A percentile compares a stretch with the other conserved stretches of the same genome.
Evolutionary conservation across 2,329 filamentous ascomycete genomes (phyloP).

Genomic region (Aspergillus vadensis): DNA sequence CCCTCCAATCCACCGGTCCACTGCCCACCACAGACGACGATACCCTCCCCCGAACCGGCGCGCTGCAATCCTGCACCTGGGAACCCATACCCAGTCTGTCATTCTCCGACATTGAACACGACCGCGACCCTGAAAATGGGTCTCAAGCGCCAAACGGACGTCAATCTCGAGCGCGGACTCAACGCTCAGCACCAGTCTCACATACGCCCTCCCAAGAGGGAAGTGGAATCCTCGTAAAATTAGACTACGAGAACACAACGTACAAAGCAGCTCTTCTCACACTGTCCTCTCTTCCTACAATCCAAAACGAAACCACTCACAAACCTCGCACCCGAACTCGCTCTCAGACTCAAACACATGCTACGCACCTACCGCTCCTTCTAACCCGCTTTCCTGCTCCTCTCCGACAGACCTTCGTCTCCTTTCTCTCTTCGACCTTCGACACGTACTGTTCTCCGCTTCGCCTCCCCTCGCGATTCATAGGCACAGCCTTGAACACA

Average conservation of each 20-base stretch:
- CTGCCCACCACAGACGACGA: conserved; percentile 35
- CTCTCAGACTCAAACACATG: conserved; percentile 20
- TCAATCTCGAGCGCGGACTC: not conserved
- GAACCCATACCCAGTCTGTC: conserved; percentile 37
- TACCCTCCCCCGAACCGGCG: conserved; percentile 48
- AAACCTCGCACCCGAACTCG: conserved; percentile 1
- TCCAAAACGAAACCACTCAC: not conserved
- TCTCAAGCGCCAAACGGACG: not conserved
- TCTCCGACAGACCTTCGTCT: conserved; percentile 51
- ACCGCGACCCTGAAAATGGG: not conserved
- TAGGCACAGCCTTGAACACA: conserved; percentile 48
- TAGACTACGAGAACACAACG: conserved; percentile 52
- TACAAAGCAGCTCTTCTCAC: conserved; percentile 56
- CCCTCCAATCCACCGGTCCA: conserved; percentile 40
- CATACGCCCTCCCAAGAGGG: not conserved
- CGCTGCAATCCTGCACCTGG: conserved; percentile 53
- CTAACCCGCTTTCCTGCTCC: conserved; percentile 54
- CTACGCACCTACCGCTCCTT: conserved; percentile 54
- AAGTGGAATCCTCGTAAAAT: conserved; percentile 50
- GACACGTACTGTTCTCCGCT: conserved; percentile 52
- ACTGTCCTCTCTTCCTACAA: conserved; percentile 20
- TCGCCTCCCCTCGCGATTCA: conserved; percentile 47
- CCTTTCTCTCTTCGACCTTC: conserved; percentile 54
- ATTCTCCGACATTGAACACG: conserved; percentile 17
- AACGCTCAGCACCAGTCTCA: not conserved